Conservation (phyloP, 1,284 basidiomycete species). For the Sporisorium reilianum region DNA sequence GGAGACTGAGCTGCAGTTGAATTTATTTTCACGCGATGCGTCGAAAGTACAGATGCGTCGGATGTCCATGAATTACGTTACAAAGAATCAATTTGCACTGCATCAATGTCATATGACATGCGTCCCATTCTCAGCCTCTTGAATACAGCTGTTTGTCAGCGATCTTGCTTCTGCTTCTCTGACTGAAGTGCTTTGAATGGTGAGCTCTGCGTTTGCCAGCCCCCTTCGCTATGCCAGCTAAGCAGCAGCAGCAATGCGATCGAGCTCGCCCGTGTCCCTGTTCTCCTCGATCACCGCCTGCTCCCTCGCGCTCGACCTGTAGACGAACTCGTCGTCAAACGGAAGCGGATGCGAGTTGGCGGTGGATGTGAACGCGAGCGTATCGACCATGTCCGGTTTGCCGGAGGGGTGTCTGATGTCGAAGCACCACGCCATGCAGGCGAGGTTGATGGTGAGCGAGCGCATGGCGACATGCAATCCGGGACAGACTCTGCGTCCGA, state of each 20-base stretch:
- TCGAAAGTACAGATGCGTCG: too few relatives aligned
- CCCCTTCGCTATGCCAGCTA: neutral
- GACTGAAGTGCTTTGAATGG: too few relatives aligned
- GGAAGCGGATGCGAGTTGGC: constrained; percentile 49
- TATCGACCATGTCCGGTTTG: constrained; percentile 19
- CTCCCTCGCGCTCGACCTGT: constrained; percentile 1
- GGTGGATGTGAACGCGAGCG: constrained; percentile 39
- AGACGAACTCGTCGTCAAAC: constrained; percentile 19
- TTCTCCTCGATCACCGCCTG: constrained; percentile 15
- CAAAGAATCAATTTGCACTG: too few relatives aligned
- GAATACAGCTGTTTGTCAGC: too few relatives aligned
- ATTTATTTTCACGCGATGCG: too few relatives aligned
- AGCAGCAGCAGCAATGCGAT: constrained; percentile 4
- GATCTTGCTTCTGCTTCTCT: too few relatives aligned
- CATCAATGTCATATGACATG: too few relatives aligned
- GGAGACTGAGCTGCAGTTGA: too few relatives aligned
- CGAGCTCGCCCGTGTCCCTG: constrained; percentile 18
- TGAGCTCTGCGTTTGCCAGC: too few relatives aligned
- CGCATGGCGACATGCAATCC: constrained; percentile 70
- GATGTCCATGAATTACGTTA: too few relatives aligned
- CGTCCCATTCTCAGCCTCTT: too few relatives aligned
- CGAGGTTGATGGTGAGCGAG: constrained; percentile 68
- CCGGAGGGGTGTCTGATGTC: constrained; percentile 44
- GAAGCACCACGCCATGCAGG: constrained; percentile 69
- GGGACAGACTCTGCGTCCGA: constrained; percentile 68